Evolutionary conservation across 1,139 yeast species (phyloP).

Genomic region (Yueomyces sp.): DNA sequence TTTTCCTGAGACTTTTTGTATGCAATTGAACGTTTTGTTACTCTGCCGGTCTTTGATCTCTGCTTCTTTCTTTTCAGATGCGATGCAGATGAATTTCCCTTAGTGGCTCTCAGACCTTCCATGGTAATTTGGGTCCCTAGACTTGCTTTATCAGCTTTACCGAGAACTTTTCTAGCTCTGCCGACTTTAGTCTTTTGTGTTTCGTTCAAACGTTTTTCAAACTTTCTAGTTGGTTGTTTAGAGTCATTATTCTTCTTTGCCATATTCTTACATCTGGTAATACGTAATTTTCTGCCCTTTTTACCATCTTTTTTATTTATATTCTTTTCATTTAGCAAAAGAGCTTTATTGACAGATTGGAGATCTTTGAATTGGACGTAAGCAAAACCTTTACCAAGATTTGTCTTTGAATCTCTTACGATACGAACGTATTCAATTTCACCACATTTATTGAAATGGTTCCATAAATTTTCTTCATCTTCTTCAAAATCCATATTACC

Average conservation of each 20-base stretch:
- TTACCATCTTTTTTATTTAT: conserved; percentile 27
- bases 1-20: conserved; percentile 14
- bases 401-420: conserved; percentile 84
- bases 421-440: conserved; percentile 80
- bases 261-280: conserved; percentile 63
- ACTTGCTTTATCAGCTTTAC: conserved; percentile 67
- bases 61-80: conserved; percentile 55
- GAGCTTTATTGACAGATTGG: conserved; percentile 69
- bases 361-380: conserved; percentile 84
- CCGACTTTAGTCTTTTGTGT: conserved; percentile 69
- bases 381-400: conserved; percentile 95
- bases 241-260: conserved; percentile 19
- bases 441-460: conserved; percentile 58
- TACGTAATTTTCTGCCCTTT: conserved; percentile 41
- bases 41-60: conserved; percentile 35
- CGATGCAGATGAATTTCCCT: conserved; percentile 42
- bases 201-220: conserved; percentile 32
- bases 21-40: conserved; percentile 25
- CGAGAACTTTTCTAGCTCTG: conserved; percentile 60
- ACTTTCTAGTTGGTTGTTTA: conserved; percentile 6
- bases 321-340: conserved; percentile 62
- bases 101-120: conserved; percentile 78
- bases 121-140: conserved; percentile 37
- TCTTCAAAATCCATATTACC: conserved; percentile 94
- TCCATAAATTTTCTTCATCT: conserved; percentile 81